A percentile compares a stretch with the other conserved stretches of the same genome.
phyloP scores from a whole-genome alignment of 1,139 yeast genomes.

The Pichia inconspicua region DNA sequence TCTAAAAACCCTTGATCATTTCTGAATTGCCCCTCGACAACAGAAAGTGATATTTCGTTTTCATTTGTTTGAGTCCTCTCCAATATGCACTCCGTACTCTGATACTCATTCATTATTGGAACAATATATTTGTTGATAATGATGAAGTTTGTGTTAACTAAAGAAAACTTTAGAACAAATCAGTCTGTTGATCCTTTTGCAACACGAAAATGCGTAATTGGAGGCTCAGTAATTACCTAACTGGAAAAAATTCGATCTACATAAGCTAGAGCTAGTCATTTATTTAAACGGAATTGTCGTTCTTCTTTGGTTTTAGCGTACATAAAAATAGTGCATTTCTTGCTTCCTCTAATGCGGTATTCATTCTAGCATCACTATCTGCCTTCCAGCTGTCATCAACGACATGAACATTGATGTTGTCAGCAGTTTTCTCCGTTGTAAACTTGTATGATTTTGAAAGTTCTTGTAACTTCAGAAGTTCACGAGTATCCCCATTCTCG shows the following conservation, averaged over 20 bases:
- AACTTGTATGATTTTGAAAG: slow-evolving; percentile 34
- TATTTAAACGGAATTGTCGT: background rate
- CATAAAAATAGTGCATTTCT: slow-evolving; percentile 51
- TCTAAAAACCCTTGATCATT: slow-evolving; percentile 1
- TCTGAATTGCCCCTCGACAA: background rate
- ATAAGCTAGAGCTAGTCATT: too few relatives aligned
- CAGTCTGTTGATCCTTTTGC: too few relatives aligned
- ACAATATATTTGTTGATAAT: too few relatives aligned
- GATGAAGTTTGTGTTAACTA: too few relatives aligned
- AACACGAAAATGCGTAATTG: background rate
- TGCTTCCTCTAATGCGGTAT: slow-evolving; percentile 39
- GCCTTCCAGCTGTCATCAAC: slow-evolving; percentile 34
- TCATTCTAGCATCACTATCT: slow-evolving; percentile 48
- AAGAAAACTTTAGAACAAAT: too few relatives aligned
- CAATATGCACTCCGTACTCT: too few relatives aligned
- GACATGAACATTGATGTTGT: slow-evolving; percentile 24
- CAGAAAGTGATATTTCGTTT: too few relatives aligned
- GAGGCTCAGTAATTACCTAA: background rate
- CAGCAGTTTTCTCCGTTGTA: slow-evolving; percentile 31
- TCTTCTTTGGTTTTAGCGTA: slow-evolving; percentile 28
- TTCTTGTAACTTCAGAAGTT: slow-evolving; percentile 41
- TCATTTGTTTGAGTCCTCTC: too few relatives aligned
- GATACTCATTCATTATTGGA: too few relatives aligned
- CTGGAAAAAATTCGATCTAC: background rate
- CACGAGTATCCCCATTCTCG: slow-evolving; percentile 55